Evolutionary conservation across 2,329 filamentous ascomycete species (phyloP).

Genomic region (Aspergillus sp.): DNA sequence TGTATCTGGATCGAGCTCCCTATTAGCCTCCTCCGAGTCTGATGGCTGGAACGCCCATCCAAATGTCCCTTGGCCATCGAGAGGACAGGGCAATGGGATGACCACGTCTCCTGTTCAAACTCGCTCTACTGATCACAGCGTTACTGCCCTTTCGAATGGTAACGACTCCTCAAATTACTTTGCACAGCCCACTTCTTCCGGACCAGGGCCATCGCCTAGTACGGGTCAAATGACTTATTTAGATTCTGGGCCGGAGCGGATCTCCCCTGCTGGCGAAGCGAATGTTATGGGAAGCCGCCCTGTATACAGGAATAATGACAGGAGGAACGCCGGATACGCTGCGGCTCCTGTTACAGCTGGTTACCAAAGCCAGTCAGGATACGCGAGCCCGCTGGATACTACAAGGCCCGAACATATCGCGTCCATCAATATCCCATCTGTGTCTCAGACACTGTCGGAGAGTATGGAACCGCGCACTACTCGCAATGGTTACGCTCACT

Average conservation of each 20-base stretch:
- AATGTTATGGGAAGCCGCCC: slow-evolving; percentile 31
- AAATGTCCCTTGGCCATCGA: slow-evolving; percentile 60
- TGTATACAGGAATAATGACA: slow-evolving; percentile 36
- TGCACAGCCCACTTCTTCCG: slow-evolving; percentile 43
- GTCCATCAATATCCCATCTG: slow-evolving; percentile 28
- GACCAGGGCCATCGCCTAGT: slow-evolving; percentile 39
- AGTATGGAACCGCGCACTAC: slow-evolving; percentile 25
- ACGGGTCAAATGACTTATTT: slow-evolving; percentile 35
- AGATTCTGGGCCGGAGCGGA: slow-evolving; percentile 31
- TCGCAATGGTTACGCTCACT: slow-evolving; percentile 32
- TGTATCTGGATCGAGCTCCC: slow-evolving; percentile 68
- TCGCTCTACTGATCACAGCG: slow-evolving; percentile 49
- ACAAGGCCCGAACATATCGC: slow-evolving; percentile 31
- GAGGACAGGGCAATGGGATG: slow-evolving; percentile 46
- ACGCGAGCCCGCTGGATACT: slow-evolving; percentile 28
- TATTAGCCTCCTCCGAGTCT: slow-evolving; percentile 68
- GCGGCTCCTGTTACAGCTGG: slow-evolving; percentile 30
- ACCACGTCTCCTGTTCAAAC: slow-evolving; percentile 61
- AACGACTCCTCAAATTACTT: slow-evolving; percentile 50
- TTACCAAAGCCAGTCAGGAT: slow-evolving; percentile 33
- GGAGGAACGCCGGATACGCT: slow-evolving; percentile 33
- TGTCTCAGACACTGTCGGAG: slow-evolving; percentile 31
- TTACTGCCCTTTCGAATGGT: slow-evolving; percentile 42
- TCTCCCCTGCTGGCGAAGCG: slow-evolving; percentile 36
- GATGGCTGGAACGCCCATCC: slow-evolving; percentile 60